Base-by-base conservation (phyloP, 768 basidiomycete species). In the Xerocomellus intermedius region DNA sequence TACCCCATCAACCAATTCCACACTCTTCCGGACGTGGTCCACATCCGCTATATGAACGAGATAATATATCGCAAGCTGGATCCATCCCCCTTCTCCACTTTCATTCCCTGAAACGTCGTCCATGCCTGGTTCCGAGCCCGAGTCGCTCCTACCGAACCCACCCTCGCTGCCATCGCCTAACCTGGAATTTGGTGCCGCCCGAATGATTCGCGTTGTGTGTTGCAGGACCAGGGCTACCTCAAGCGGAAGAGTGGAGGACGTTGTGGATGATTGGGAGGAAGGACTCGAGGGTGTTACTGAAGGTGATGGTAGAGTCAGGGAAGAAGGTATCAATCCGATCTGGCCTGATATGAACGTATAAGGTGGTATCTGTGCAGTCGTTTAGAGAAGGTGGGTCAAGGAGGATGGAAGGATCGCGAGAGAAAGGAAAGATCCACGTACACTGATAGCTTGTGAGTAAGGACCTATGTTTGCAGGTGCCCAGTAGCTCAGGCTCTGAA, bases 381-480 rank as follows among this genome's bases (percentile, higher is more conserved):
- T 28, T 56, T 39, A 45, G 41, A 52, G 22, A 26, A 47, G 14
- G 43, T 22, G 33, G 22, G 4, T 17, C 10, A 39, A n/a, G 33
- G 42, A 54, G 32, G 24, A 24, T 16, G 48, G 6, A 39, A 32
- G 17, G 30, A 42, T 32, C 41, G 32, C 24, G 8, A 7, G 49
- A 13, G 19, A 50, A 36, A 21, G 41, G 1, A 26, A 42, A 22
- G 41, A 59, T 47, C 41, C 50, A 73, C 84, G 63, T 50, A 95
- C 96, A 48, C 79, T 77, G 59, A 98, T 82, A 2, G 93, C 89
- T 73, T 99, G 97, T 5, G 94, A 97, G 71, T 99, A 99, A 5
- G 97, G 97, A 0, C 97, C 97, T 51, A 99, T 98, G 69, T 98
- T 99, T 10, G 97, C 97, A 13, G 97, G 94, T 26, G 95, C 97